Conservation (phyloP, 306 rosid species). For the Albizia julibrissin region DNA sequence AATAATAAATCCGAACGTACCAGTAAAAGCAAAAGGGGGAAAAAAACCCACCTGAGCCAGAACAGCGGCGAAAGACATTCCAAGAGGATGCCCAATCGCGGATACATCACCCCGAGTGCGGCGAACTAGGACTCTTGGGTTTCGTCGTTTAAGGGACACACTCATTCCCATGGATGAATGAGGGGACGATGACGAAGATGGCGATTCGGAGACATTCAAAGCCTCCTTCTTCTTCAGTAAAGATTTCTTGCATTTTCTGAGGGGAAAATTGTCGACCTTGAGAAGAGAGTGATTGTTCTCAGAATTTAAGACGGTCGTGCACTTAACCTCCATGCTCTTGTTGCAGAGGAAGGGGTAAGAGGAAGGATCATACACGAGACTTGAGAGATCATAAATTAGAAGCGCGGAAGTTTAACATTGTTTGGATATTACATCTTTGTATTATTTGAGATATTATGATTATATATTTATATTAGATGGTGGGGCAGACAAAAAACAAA, state of each 20-base stretch:
- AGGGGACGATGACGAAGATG: slow-evolving; percentile 32
- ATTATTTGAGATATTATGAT: too few relatives aligned
- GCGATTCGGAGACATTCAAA: slow-evolving; percentile 37
- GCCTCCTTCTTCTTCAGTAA: slow-evolving; percentile 21
- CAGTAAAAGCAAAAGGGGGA: too few relatives aligned
- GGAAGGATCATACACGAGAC: neutral
- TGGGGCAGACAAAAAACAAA: too few relatives aligned
- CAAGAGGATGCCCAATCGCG: slow-evolving; percentile 70
- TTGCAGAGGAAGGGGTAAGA: neutral
- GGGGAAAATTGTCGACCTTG: slow-evolving; percentile 30
- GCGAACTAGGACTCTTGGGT: slow-evolving; percentile 47
- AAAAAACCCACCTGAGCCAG: slow-evolving; percentile 60
- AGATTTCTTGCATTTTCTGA: slow-evolving; percentile 15
- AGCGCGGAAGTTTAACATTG: neutral
- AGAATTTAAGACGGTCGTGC: neutral
- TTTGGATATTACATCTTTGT: too few relatives aligned
- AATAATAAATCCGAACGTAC: neutral
- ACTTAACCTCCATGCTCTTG: slow-evolving; percentile 12
- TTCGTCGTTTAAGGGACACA: slow-evolving; percentile 56
- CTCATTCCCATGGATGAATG: slow-evolving; percentile 18
- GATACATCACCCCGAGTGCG: slow-evolving; percentile 47
- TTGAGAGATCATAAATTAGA: neutral
- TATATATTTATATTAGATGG: too few relatives aligned
- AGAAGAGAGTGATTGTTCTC: slow-evolving; percentile 22
- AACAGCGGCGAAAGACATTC: slow-evolving; percentile 84